Evolutionary conservation across 2,329 filamentous ascomycete genomes (phyloP), one percentile per base, ranked within the genome.

Genomic region (Corniculantispora saksenae): DNA sequence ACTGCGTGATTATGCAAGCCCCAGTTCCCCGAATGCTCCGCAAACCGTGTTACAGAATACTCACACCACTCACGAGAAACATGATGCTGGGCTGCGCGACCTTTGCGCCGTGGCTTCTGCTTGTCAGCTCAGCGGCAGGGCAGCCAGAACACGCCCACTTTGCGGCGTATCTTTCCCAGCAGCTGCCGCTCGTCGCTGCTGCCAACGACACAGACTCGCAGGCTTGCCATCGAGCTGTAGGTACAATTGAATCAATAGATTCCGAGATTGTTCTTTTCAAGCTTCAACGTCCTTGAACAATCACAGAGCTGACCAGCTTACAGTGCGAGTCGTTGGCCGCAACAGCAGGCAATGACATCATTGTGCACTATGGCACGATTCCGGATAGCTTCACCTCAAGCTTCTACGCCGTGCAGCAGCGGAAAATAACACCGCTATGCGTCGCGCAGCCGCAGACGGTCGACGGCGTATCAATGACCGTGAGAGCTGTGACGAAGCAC

Each of bases 351-450:
- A 1, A 17, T 23, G 45, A 38, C 57, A 25, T 60, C n/a, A 6
- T 35, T 13, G 45, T 38, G 1, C 27, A 60, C 57, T 19, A 59
- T 17, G 25, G 9, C 45, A 29, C 29, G 8, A 48, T 60, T n/a
- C 57, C 57, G 3, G 57, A 35, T 12, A 21, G 43, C 43, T 60
- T 60, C 43, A 2, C 40, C 8, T 27, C 32, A 6, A n/a, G 57
- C 43, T 54, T 43, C 38, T 51, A 53, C 35, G 59, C 59, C 6
- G 17, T 40, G n/a, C 59, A 61, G 59, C 59, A 61, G 59, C 59
- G 35, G 5, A 48, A 61, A 21, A 19, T 53, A 8, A n/a, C 10
- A 2, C 59, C 59, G 1, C 47, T 53, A 5, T 61, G 59, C 59
- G 59, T 61, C 32, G 47, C 40, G 19, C 43, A 53, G 48, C 59